These are phyloP conservation scores for Fusarium siculi DNA, from an alignment of 2,329 filamentous ascomycete genomes.

Conservation along the genomic window DNA sequence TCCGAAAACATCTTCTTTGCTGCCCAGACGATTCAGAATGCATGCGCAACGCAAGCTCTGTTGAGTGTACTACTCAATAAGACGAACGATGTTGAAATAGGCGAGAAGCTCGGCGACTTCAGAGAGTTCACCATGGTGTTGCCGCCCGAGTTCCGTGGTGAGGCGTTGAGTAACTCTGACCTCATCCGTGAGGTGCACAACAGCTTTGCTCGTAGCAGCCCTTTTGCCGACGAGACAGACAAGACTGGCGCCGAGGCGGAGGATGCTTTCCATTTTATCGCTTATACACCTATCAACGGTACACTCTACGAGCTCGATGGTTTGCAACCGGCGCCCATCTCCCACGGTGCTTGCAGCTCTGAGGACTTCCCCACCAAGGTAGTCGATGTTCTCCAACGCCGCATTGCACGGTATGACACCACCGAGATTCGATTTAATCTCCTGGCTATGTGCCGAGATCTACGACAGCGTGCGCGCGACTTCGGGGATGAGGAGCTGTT, in stretches of 20 bases:
- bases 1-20: conserved; percentile 90
- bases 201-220: conserved; percentile 86
- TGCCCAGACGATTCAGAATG: conserved; percentile 97
- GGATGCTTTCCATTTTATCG: conserved; percentile 97
- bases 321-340: conserved; percentile 90
- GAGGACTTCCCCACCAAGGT: conserved; percentile 82
- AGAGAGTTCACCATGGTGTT: conserved; percentile 89
- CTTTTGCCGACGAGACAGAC: conserved; percentile 92
- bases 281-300: conserved; percentile 84
- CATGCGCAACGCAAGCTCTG: conserved; percentile 95
- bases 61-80: conserved; percentile 93
- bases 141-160: conserved; percentile 75
- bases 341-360: conserved; percentile 79
- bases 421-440: conserved; percentile 96
- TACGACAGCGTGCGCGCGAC: conserved; percentile 79
- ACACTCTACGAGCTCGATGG: conserved; percentile 95
- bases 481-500: conserved; percentile 85
- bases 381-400: conserved; percentile 84
- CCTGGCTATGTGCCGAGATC: conserved; percentile 88
- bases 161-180: conserved; percentile 71
- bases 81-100: conserved; percentile 75
- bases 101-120: conserved; percentile 77
- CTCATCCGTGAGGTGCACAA: conserved; percentile 85
- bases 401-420: conserved; percentile 85
- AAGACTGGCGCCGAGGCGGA: conserved; percentile 70